Evolutionary conservation across 306 rosid genomes (phyloP).

Genomic region (Vigna reflexopilosa): DNA sequence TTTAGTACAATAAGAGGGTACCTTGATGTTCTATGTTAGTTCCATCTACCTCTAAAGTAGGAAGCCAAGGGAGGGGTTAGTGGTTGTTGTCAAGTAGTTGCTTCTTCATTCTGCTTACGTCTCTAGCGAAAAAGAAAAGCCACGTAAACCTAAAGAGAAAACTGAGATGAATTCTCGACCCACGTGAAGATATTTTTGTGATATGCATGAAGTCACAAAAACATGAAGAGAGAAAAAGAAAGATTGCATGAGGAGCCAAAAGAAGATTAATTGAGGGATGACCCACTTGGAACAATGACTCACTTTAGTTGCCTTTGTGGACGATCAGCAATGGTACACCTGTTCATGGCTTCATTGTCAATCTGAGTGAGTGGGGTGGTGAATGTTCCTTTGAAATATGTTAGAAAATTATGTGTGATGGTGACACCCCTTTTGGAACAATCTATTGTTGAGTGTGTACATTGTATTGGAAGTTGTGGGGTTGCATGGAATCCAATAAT

Average conservation of each 20-base stretch:
- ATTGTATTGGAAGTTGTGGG: neutral
- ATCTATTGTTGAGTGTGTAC: neutral
- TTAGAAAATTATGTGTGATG: neutral
- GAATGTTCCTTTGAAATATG: neutral
- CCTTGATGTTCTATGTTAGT: neutral
- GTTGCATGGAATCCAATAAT: constrained; percentile 12
- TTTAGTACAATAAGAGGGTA: neutral
- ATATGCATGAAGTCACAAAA: constrained; percentile 8
- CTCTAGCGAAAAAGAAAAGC: constrained; percentile 24
- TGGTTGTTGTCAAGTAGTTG: constrained; percentile 31
- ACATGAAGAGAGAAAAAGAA: constrained; percentile 32
- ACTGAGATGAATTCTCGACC: neutral
- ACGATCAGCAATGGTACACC: constrained; percentile 33
- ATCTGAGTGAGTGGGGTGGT: constrained; percentile 15
- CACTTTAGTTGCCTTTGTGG: neutral
- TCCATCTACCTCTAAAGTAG: neutral
- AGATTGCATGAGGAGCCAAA: constrained; percentile 9
- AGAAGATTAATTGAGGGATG: constrained; percentile 38
- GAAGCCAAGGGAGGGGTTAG: neutral
- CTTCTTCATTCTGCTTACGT: constrained; percentile 27
- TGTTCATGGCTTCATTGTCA: constrained; percentile 35
- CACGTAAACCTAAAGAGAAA: neutral
- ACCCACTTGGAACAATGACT: constrained; percentile 32
- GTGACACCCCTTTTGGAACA: neutral
- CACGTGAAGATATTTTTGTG: constrained; percentile 33